phyloP scores from a whole-genome alignment of 2,329 filamentous ascomycete species.

The Helicocarpus griseus region DNA sequence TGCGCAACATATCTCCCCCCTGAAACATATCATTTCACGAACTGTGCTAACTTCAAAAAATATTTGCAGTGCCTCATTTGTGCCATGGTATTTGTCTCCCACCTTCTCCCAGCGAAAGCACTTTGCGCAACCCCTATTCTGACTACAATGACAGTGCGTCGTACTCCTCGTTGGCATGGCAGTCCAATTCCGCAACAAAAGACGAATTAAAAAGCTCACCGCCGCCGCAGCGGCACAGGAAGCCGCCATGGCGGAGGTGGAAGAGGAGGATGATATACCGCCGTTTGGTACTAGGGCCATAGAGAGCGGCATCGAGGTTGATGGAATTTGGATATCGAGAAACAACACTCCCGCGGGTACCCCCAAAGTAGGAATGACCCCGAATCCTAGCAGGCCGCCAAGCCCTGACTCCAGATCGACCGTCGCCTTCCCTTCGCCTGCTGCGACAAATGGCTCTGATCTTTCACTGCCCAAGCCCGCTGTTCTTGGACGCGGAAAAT shows the following conservation, averaged over 20 bases:
- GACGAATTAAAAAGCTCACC: conserved; percentile 51
- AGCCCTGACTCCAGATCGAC: conserved; percentile 1
- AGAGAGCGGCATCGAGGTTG: conserved; percentile 70
- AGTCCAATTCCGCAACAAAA: conserved; percentile 51
- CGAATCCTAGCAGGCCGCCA: conserved; percentile 13
- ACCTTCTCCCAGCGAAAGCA: conserved; percentile 5
- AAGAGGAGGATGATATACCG: conserved; percentile 56
- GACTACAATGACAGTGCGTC: conserved; percentile 33
- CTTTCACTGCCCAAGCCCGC: background rate
- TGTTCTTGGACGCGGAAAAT: background rate
- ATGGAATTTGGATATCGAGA: conserved; percentile 69
- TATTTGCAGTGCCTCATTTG: conserved; percentile 57
- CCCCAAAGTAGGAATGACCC: conserved; percentile 16
- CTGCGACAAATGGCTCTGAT: background rate
- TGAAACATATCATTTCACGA: conserved; percentile 8
- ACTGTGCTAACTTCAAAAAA: conserved; percentile 1
- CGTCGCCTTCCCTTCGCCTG: background rate
- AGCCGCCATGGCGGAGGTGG: conserved; percentile 38
- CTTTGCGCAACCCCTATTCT: background rate
- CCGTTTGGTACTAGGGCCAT: conserved; percentile 82
- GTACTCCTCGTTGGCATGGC: conserved; percentile 59
- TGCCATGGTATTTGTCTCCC: conserved; percentile 46
- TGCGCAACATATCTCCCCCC: conserved; percentile 14
- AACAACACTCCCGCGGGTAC: conserved; percentile 28
- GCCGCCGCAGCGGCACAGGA: conserved; percentile 56